A percentile compares a stretch with the other conserved stretches of the same genome.
These are phyloP conservation scores for Hansfordia pulvinata DNA, from an alignment of 2,329 filamentous ascomycete species.

Conservation along the genomic window DNA sequence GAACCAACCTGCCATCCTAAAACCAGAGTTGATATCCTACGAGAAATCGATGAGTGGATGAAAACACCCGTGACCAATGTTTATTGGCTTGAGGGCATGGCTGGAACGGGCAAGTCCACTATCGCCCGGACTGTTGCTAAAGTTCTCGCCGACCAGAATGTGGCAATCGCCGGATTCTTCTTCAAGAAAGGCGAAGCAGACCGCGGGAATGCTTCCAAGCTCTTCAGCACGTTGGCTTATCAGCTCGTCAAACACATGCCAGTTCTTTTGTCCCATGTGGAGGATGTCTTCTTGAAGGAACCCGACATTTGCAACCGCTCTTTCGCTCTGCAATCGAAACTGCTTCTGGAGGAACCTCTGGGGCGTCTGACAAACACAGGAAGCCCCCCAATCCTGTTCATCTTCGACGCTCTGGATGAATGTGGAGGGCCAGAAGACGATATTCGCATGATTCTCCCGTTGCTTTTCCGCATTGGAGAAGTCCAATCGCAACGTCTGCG, in stretches of 20 bases:
- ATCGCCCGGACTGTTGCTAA: constrained; percentile 19
- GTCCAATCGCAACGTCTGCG: constrained; percentile 5
- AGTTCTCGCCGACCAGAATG: neutral
- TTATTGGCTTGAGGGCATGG: constrained; percentile 24
- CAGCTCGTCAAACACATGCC: constrained; percentile 17
- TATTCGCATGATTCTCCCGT: constrained; percentile 14
- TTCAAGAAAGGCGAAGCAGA: constrained; percentile 28
- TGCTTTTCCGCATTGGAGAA: constrained; percentile 9
- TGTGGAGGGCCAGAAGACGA: constrained; percentile 18
- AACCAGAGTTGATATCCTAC: too few relatives aligned
- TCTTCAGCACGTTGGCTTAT: constrained; percentile 25
- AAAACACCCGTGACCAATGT: too few relatives aligned
- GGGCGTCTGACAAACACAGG: too few relatives aligned
- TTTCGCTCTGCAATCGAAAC: too few relatives aligned
- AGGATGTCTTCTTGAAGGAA: constrained; percentile 16
- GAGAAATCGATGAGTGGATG: too few relatives aligned
- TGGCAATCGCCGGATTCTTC: constrained; percentile 21
- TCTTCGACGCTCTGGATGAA: constrained; percentile 22
- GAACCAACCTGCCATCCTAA: too few relatives aligned
- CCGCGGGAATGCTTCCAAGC: constrained; percentile 16
- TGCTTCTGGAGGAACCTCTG: too few relatives aligned
- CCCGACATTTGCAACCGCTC: too few relatives aligned
- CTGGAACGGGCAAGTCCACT: constrained; percentile 25
- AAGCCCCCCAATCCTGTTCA: too few relatives aligned
- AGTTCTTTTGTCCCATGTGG: constrained; percentile 11